Evolutionary conservation across 2,329 filamentous ascomycete genomes (phyloP).

Genomic region (Phoma herbarum): DNA sequence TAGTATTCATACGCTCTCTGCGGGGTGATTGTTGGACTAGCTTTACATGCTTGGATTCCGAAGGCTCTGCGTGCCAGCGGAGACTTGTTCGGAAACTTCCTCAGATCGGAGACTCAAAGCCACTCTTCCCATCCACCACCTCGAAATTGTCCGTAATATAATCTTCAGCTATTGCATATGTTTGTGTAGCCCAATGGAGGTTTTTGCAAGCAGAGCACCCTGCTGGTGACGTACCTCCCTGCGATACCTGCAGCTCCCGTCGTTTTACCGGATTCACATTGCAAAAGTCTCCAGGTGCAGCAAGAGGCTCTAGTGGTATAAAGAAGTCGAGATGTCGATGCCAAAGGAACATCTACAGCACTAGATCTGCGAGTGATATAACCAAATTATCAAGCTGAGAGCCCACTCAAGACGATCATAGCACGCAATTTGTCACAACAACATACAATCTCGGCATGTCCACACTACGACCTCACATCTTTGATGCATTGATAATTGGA

Average conservation of each 20-base stretch:
- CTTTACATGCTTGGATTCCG: background rate
- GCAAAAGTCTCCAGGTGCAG: background rate
- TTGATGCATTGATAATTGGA: conserved; percentile 49
- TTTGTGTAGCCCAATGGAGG: background rate
- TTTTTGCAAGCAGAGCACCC: background rate
- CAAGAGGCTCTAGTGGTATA: background rate
- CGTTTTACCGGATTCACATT: background rate
- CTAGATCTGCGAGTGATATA: background rate
- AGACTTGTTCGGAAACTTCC: conserved; percentile 13
- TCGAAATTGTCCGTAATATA: background rate
- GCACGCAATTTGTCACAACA: background rate
- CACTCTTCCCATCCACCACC: background rate
- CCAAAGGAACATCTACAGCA: background rate
- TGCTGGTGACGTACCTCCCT: background rate
- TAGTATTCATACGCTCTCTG: background rate
- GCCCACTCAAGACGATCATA: background rate
- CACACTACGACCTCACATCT: conserved; percentile 28
- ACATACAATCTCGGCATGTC: conserved; percentile 12
- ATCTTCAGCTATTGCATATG: background rate
- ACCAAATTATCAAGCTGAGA: background rate
- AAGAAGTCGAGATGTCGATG: background rate
- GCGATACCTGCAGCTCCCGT: background rate
- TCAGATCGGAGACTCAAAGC: background rate
- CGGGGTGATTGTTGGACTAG: background rate
- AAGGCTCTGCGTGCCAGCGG: background rate